Evolutionary conservation across 108 stramenopile species (phyloP), one percentile per base, ranked within the genome.

Genomic region (Parmales sp.): DNA sequence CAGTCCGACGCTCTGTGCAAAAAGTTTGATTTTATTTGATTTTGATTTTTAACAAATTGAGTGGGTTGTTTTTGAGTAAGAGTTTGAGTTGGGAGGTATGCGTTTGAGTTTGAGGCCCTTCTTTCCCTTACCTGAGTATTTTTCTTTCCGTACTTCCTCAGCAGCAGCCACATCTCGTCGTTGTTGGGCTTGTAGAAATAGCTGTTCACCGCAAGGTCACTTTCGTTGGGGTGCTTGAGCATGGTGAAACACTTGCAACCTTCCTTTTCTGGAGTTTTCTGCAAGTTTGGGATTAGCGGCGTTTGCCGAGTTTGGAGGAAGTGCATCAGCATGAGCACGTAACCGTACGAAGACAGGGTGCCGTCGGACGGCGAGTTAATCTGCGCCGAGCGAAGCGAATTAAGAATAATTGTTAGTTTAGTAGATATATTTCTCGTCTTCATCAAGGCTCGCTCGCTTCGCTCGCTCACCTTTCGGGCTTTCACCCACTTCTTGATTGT

Each of bases 401-500:
- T n/a, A n/a, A n/a, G n/a, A n/a, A n/a, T n/a, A n/a, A n/a, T n/a
- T n/a, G n/a, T n/a, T n/a, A n/a, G n/a, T n/a, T n/a, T n/a, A n/a
- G n/a, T n/a, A n/a, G n/a, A n/a, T n/a, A n/a, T n/a, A n/a, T n/a
- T n/a, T n/a, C n/a, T n/a, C n/a, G n/a, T n/a, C n/a, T n/a, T n/a
- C n/a, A n/a, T n/a, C n/a, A n/a, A n/a, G n/a, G n/a, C n/a, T n/a
- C n/a, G n/a, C n/a, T n/a, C n/a, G n/a, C n/a, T n/a, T n/a, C n/a
- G n/a, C n/a, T n/a, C n/a, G n/a, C n/a, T n/a, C n/a, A n/a, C n/a
- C 64, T 87, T 83, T 31, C 97, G 78, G 31, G 71, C 82, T 77
- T 94, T 96, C 25, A 95, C 94, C 95, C 95, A 97, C 19, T 86
- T 80, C 74, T 99, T 99, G 71, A 99, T 83, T 37, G 93, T 82